A percentile compares a stretch with the other conserved stretches of the same genome.
Evolutionary conservation across 2,329 filamentous ascomycete genomes (phyloP).

Genomic region (Neopestalotiopsis clavispora): DNA sequence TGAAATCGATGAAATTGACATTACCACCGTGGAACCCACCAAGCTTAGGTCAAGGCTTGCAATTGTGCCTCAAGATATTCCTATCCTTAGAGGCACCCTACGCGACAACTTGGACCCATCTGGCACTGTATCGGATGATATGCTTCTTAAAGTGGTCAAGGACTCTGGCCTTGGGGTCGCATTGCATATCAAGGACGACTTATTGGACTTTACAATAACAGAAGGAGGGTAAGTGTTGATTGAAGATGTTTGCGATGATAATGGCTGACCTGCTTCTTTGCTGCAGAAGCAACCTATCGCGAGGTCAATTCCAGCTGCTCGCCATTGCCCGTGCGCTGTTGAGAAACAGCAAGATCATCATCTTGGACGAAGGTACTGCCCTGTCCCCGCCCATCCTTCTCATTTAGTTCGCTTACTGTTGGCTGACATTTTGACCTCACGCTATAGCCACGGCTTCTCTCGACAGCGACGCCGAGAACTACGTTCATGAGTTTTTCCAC

Average conservation of each 20-base stretch:
- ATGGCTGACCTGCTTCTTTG: background rate
- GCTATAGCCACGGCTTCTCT: background rate
- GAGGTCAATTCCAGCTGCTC: background rate
- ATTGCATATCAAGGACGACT: background rate
- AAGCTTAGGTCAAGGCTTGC: background rate
- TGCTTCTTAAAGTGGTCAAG: background rate
- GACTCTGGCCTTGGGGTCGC: background rate
- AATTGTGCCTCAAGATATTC: background rate
- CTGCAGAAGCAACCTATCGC: background rate
- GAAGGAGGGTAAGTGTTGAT: background rate
- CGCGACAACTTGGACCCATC: background rate
- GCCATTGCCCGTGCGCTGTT: background rate
- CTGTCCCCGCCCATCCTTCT: background rate
- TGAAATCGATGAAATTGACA: background rate
- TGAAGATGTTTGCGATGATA: background rate
- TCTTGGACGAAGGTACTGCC: background rate
- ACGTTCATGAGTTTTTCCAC: background rate
- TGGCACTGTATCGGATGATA: background rate
- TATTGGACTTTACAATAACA: background rate
- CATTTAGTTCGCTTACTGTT: background rate
- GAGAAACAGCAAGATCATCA: background rate
- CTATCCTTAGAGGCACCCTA: background rate
- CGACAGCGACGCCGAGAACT: background rate
- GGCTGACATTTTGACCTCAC: background rate
- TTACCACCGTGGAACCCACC: background rate